Percentiles rank a stretch among this genome's conserved stretches.
Evolutionary conservation across 2,329 filamentous ascomycete species (phyloP).

Genomic region (Penicillium sp.): DNA sequence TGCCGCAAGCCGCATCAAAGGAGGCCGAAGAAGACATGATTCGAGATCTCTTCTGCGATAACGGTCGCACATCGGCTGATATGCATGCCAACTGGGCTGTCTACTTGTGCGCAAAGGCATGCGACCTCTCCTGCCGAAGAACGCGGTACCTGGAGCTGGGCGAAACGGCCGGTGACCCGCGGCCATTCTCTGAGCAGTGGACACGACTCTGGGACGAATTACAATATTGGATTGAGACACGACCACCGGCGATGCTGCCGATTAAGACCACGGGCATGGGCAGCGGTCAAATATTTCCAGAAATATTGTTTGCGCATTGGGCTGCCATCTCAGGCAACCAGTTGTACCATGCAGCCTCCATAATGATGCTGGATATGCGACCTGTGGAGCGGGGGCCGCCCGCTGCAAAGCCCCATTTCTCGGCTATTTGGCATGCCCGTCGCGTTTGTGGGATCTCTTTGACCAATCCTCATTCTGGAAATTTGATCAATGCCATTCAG

Average conservation of each 20-base stretch:
- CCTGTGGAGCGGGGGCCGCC: conserved; percentile 32
- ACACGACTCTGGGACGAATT: conserved; percentile 52
- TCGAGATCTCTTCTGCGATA: conserved; percentile 22
- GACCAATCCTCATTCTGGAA: conserved; percentile 57
- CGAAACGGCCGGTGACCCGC: conserved; percentile 45
- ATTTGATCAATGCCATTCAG: conserved; percentile 59
- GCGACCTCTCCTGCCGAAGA: conserved; percentile 52
- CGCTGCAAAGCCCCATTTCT: conserved; percentile 31
- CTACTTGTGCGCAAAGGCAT: conserved; percentile 55
- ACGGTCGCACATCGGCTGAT: conserved; percentile 41
- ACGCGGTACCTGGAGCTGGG: conserved; percentile 51
- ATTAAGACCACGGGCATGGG: conserved; percentile 46
- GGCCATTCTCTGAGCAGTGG: conserved; percentile 49
- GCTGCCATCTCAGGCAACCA: conserved; percentile 59
- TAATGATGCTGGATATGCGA: conserved; percentile 51
- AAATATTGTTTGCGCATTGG: conserved; percentile 55
- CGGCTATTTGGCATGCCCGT: conserved; percentile 57
- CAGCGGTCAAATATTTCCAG: conserved; percentile 47
- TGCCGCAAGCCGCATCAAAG: conserved; percentile 36
- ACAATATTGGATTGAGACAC: conserved; percentile 49
- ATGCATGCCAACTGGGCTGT: conserved; percentile 63
- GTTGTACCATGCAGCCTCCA: conserved; percentile 57
- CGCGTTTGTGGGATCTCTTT: conserved; percentile 58
- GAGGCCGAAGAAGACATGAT: conserved; percentile 26
- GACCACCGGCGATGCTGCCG: conserved; percentile 50